These are phyloP conservation scores for Epichloe sp. DNA, from an alignment of 2,329 filamentous ascomycete genomes.

Conservation along the genomic window DNA sequence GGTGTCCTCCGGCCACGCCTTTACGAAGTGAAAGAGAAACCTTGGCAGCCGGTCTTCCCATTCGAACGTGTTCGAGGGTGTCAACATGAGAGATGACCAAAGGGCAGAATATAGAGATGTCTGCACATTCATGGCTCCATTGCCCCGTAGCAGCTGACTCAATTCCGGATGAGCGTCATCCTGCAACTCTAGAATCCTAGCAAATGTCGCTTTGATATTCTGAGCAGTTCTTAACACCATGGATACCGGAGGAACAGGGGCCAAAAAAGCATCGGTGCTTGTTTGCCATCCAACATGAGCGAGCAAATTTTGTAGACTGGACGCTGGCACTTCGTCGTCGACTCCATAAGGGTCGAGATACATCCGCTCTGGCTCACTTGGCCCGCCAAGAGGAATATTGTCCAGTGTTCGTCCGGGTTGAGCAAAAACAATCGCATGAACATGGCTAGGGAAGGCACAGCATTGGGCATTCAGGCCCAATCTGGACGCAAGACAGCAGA, in stretches of 20 bases:
- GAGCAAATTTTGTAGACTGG: slow-evolving; percentile 47
- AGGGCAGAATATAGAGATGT: slow-evolving; percentile 57
- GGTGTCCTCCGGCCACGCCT: slow-evolving; percentile 47
- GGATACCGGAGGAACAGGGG: slow-evolving; percentile 48
- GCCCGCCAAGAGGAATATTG: slow-evolving; percentile 23
- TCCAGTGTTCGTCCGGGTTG: slow-evolving; percentile 48
- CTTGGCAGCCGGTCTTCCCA: slow-evolving; percentile 51
- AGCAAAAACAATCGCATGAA: slow-evolving; percentile 65
- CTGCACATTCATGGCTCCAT: slow-evolving; percentile 31
- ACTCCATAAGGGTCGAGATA: slow-evolving; percentile 74
- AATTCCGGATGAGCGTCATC: slow-evolving; percentile 16
- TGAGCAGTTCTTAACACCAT: slow-evolving; percentile 60
- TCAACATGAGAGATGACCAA: slow-evolving; percentile 55
- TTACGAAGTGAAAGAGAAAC: slow-evolving; percentile 37
- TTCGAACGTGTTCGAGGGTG: slow-evolving; percentile 31
- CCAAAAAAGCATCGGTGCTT: slow-evolving; percentile 39
- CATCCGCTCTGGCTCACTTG: slow-evolving; percentile 40
- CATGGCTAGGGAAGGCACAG: slow-evolving; percentile 73
- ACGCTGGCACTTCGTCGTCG: slow-evolving; percentile 49
- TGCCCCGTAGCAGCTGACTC: slow-evolving; percentile 23
- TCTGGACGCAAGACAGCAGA: slow-evolving; percentile 62
- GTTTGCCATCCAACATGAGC: slow-evolving; percentile 31
- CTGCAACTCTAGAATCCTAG: slow-evolving; percentile 16
- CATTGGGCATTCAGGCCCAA: slow-evolving; percentile 65
- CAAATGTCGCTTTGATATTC: slow-evolving; percentile 65